These are phyloP conservation scores for Penicillium thymicola DNA, from an alignment of 2,329 filamentous ascomycete genomes.

Conservation along the genomic window DNA sequence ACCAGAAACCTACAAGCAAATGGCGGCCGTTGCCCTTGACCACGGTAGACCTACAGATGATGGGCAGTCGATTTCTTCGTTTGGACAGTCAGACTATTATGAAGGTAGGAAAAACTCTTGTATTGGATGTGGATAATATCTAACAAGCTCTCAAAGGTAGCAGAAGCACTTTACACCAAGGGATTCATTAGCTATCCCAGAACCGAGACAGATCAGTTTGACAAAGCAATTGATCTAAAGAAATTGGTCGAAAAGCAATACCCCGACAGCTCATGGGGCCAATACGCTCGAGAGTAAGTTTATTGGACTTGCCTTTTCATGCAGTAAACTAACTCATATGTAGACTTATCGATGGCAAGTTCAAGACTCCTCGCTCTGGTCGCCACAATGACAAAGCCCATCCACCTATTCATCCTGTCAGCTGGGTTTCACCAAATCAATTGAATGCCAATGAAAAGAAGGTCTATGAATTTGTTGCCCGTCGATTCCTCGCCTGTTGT, in stretches of 20 bases:
- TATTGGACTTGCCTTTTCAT: not conserved
- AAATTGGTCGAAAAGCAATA: conserved; percentile 80
- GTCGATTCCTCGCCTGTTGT: conserved; percentile 91
- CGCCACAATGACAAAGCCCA: conserved; percentile 94
- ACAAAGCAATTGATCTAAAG: conserved; percentile 79
- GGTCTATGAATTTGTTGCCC: conserved; percentile 88
- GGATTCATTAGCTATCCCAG: conserved; percentile 97
- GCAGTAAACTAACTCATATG: conserved; percentile 1
- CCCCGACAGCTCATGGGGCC: conserved; percentile 72
- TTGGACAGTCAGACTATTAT: conserved; percentile 91
- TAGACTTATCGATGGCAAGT: conserved; percentile 68
- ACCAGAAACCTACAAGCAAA: conserved; percentile 87
- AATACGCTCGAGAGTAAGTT: conserved; percentile 66
- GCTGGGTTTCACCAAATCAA: conserved; percentile 64
- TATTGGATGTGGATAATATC: not conserved
- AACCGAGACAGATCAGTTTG: conserved; percentile 95
- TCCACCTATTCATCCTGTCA: conserved; percentile 92
- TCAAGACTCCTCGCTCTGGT: conserved; percentile 76
- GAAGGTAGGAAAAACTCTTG: conserved; percentile 50
- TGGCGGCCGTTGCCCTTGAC: conserved; percentile 92
- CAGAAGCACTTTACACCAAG: conserved; percentile 84
- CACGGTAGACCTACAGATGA: conserved; percentile 94
- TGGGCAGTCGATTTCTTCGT: conserved; percentile 81
- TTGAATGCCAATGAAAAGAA: conserved; percentile 66
- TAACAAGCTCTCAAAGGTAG: conserved; percentile 44